Base-by-base conservation (phyloP, 768 basidiomycete genomes). In the Tricholoma hemisulphureum region DNA sequence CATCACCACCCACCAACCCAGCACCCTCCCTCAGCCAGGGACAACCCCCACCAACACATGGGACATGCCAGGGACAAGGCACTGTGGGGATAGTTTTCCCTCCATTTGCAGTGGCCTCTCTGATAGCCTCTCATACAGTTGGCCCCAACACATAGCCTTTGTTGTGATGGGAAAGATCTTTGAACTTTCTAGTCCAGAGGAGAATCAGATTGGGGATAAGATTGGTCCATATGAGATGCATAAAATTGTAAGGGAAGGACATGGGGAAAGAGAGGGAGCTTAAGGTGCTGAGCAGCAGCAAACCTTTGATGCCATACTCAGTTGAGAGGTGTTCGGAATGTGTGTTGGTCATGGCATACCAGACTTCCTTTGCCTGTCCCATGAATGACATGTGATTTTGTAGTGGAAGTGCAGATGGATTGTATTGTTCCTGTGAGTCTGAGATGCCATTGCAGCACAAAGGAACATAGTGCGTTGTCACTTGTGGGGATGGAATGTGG, bases 201-300 rank as follows among this genome's bases (percentile, higher is more conserved):
- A n/a, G n/a, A n/a, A n/a, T n/a, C n/a, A n/a, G n/a, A n/a, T n/a
- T n/a, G n/a, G n/a, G n/a, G n/a, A 75, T 58, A 3, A 77, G 50
- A 55, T 80, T 80, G 55, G 78, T 75, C 48, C 62, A 72, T 35
- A 79, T 59, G 0, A 76, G 65, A 46, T 81, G 78, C 72, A 80
- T 78, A 64, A 77, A 74, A 53, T 80, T 77, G 57, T 72, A 71
- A 0, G 75, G 75, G 14, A 75, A 70, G 4, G 69, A 71, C 18
- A 24, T 16, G 18, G 43, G 14, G 23, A 1, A 13, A 76, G 68
- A 1, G 72, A 34, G 2, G 74, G 58, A 18, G 63, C 13, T n/a
- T n/a, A n/a, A n/a, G n/a, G n/a, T n/a, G n/a, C n/a, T n/a, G n/a
- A n/a, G n/a, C n/a, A n/a, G n/a, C 11, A 7, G 32, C 32, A 34